These are phyloP conservation scores for Picea engelmannii DNA, from an alignment of 83 land plant species.

Conservation along the genomic window DNA sequence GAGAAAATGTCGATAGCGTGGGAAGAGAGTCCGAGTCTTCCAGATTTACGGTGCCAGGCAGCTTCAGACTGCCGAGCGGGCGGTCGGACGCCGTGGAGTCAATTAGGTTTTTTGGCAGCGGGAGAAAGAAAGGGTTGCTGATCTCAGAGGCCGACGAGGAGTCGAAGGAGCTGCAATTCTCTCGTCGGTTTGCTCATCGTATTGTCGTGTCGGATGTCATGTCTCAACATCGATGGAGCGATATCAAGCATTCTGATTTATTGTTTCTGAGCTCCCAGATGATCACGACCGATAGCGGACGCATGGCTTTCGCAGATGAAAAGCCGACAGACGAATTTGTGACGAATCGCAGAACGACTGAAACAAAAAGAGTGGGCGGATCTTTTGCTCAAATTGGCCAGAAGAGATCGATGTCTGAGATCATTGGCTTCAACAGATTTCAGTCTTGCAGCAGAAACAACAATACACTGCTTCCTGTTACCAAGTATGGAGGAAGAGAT, in stretches of 20 bases:
- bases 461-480: no score
- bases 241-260: slow-evolving; percentile 20
- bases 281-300: slow-evolving; percentile 33
- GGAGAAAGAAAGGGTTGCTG: no score
- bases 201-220: slow-evolving; percentile 31
- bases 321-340: background rate
- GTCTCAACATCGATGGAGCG: slow-evolving; percentile 32
- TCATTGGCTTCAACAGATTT: no score
- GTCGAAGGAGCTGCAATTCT: background rate
- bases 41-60: no score
- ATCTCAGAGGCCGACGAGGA: no score
- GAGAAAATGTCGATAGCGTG: background rate
- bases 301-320: background rate
- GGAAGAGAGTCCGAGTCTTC: no score
- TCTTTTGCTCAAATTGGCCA: no score
- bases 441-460: no score
- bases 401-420: background rate
- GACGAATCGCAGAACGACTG: background rate
- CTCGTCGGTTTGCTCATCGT: slow-evolving; percentile 38
- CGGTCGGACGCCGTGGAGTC: no score
- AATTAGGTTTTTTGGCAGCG: no score
- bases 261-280: slow-evolving; percentile 48
- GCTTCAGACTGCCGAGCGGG: no score
- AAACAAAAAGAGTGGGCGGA: background rate
- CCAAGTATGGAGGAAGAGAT: no score